phyloP scores from a whole-genome alignment of 371 early-diverging fungal genomes.

The Synchytrium microbalum region DNA sequence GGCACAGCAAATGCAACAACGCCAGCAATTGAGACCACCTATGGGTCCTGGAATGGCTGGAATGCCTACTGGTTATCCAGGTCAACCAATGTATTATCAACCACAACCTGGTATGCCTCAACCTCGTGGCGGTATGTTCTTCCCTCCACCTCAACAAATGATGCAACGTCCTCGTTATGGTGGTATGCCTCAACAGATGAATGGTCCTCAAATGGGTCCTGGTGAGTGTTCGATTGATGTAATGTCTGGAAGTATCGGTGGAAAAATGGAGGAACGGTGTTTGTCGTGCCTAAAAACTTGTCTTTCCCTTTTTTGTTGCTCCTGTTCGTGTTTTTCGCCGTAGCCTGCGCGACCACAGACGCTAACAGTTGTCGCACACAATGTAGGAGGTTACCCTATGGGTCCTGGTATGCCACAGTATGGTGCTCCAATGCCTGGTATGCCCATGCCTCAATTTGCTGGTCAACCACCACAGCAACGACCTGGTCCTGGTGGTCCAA shows the following conservation, averaged over 20 bases:
- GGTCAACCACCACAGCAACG: slow-evolving; percentile 12
- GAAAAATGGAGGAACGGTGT: too few species aligned
- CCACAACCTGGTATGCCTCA: slow-evolving; percentile 36
- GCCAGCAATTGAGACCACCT: slow-evolving; percentile 59
- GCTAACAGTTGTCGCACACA: slow-evolving; percentile 21
- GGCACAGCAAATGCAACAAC: slow-evolving; percentile 90
- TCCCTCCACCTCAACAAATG: slow-evolving; percentile 64
- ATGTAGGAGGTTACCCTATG: slow-evolving; percentile 26
- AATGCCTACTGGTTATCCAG: slow-evolving; percentile 30
- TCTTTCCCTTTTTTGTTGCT: too few species aligned
- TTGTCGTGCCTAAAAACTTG: too few species aligned
- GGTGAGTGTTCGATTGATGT: slow-evolving; percentile 12
- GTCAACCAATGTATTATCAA: slow-evolving; percentile 34
- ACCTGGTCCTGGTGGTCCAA: slow-evolving; percentile 15
- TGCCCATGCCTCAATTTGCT: slow-evolving; percentile 3
- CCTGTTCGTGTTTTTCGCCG: too few species aligned
- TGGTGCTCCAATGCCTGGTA: not conserved
- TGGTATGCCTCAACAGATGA: slow-evolving; percentile 4
- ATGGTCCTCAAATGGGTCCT: slow-evolving; percentile 6
- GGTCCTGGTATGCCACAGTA: not conserved
- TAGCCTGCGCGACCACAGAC: too few species aligned
- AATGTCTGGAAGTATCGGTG: slow-evolving; percentile 5
- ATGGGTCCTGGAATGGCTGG: slow-evolving; percentile 25
- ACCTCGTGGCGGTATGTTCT: slow-evolving; percentile 52
- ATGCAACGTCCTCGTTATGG: slow-evolving; percentile 68